Base-by-base conservation (phyloP, 2,329 filamentous ascomycete species). In the Xylaria sp. region DNA sequence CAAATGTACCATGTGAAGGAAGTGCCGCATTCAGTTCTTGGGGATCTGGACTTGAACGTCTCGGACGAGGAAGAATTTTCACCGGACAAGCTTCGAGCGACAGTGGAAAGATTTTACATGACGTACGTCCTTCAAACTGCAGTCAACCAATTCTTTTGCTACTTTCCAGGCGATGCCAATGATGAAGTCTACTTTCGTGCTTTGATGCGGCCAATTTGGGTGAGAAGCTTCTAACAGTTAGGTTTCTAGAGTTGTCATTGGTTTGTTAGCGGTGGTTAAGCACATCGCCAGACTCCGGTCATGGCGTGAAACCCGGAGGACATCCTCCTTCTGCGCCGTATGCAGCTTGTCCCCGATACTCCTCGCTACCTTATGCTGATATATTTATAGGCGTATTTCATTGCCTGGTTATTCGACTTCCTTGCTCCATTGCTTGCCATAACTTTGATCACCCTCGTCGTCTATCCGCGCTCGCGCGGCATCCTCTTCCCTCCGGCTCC, bases 61-160 rank as follows among this genome's bases (percentile, higher is more conserved):
- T 90, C 92, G 4, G 91, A 94, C 47, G 90, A 95, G 63, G 93
- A 96, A 72, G 91, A 94, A 66, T 96, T 96, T 78, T 93, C 91
- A 0, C 93, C 93, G 0, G 93, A 96, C 75, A 96, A 96, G 81
- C 82, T 97, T 53, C 86, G 93, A 12, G 88, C 90, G 2, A 93
- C 92, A 62, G 78, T 96, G 3, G 93, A 97, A 80, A 85, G 93
- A 16, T 82, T 96, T 12, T 97, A 97, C 78, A 94, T 93, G 86
- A 93, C 91, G 69, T 71, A 55, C n/a, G 69, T 65, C 25, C 3
- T n/a, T 25, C 18, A 3, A 6, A 48, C 9, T 23, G 5, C 23
- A 32, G 27, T 18, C 27, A 16, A 54, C 27, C 27, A 18, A n/a
- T 5, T 48, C 23, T 0, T 23, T 21, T 21, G 42, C 42, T 21